Evolutionary conservation across 192 early-diverging fungal genomes (phyloP), one percentile per base, ranked within the genome.

Genomic region (Podila clonocystis): DNA sequence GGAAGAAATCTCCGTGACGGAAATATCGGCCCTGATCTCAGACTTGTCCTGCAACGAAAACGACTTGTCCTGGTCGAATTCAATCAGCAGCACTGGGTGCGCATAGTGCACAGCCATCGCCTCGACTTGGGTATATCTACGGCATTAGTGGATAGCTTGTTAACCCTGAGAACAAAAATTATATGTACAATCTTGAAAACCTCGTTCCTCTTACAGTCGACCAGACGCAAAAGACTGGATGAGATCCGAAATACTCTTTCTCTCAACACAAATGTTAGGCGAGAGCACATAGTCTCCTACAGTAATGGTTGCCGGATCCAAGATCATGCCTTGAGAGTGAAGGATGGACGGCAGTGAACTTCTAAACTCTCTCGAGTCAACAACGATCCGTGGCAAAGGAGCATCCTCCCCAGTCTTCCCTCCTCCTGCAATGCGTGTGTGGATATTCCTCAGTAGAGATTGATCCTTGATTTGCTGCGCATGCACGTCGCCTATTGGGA

Each of bases 211-310:
- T 79, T 83, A 98, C 87, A 98, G 82, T 49, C 95, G 86, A 12
- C 96, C 96, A 38, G 90, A 92, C 33, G 87, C 89, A 74, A 98
- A 89, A 2, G 95, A 96, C 24, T 85, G 82, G 50, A 97, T 90
- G 34, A 98, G 86, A 88, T 99, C 98, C 2, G 92, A 86, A 30
- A 98, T 87, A 38, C 92, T 93, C 84, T 99, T 99, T 66, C 98
- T 86, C 78, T 99, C 98, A 9, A 99, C 93, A 33, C 92, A 96
- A 45, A 98, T 91, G 5, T 86, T 82, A 30, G 96, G 93, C 45
- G 91, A 91, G 15, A 99, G 83, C 12, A 99, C 89, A 74, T 98
- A 99, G 83, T 99, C 98, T 50, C 97, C 98, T 0, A 99, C 92
- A 73, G 91, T 89, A 8, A 99, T 82, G 1, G 97, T 99, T 70